Evolutionary conservation across 1,284 basidiomycete genomes (phyloP).

Genomic region (Pulveroboletus sp.): DNA sequence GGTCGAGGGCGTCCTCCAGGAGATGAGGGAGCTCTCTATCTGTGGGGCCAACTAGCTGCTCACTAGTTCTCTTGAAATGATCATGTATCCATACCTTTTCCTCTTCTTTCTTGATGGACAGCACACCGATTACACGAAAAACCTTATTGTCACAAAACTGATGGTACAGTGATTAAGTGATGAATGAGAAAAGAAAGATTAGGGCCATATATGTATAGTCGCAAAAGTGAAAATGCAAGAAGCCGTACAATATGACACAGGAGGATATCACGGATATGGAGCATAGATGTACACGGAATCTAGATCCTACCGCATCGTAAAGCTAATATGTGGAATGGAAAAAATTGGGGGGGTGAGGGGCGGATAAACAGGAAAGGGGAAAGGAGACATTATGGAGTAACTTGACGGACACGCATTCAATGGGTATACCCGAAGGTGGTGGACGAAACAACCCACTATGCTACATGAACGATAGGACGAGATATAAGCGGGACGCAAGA

Average conservation of each 20-base stretch:
- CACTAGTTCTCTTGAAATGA: background rate
- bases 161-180: conserved; percentile 24
- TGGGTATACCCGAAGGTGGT: conserved; percentile 1
- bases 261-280: conserved; percentile 4
- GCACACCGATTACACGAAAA: conserved; percentile 13
- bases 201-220: conserved; percentile 25
- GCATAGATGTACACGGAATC: conserved; percentile 20
- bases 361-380: conserved; percentile 1
- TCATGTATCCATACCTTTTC: conserved; percentile 10
- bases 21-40: conserved; percentile 95
- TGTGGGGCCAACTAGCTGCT: conserved; percentile 54
- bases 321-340: conserved; percentile 11
- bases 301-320: conserved; percentile 25
- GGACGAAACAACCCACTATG: conserved; percentile 7
- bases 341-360: background rate
- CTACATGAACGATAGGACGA: conserved; percentile 10
- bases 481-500: background rate
- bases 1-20: conserved; percentile 91
- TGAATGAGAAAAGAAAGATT: background rate
- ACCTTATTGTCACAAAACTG: conserved; percentile 9
- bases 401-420: background rate
- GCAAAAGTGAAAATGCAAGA: conserved; percentile 11
- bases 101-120: background rate
- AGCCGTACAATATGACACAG: conserved; percentile 13
- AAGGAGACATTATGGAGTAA: background rate